Evolutionary conservation across 441 rosid genomes (phyloP).

Genomic region (Eruca vesicaria): DNA sequence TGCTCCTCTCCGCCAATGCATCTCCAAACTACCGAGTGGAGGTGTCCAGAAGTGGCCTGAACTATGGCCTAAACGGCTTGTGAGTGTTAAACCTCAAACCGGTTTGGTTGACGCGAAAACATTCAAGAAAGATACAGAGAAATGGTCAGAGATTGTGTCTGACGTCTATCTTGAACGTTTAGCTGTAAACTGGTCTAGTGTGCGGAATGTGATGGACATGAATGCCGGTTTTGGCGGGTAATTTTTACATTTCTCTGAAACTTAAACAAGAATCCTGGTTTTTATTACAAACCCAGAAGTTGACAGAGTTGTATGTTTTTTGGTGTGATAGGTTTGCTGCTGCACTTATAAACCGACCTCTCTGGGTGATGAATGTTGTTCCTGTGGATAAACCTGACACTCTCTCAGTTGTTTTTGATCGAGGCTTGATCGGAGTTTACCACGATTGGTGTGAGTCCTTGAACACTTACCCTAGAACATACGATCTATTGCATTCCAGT

Average conservation of each 20-base stretch:
- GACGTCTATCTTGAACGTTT: slow-evolving; percentile 62
- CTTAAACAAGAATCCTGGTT: background rate
- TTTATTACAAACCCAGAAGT: background rate
- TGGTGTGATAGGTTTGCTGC: slow-evolving; percentile 64
- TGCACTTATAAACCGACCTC: slow-evolving; percentile 59
- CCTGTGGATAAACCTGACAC: slow-evolving; percentile 63
- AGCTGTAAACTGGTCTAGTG: slow-evolving; percentile 61
- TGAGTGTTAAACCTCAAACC: slow-evolving; percentile 49
- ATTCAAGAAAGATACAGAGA: slow-evolving; percentile 59
- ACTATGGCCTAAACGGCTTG: slow-evolving; percentile 78
- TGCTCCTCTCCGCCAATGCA: slow-evolving; percentile 58
- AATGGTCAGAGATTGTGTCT: slow-evolving; percentile 70
- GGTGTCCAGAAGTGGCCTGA: slow-evolving; percentile 56
- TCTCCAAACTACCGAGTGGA: slow-evolving; percentile 60
- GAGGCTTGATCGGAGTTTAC: slow-evolving; percentile 87
- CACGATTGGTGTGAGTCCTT: slow-evolving; percentile 95
- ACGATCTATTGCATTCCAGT: slow-evolving; percentile 77
- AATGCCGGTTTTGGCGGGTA: slow-evolving; percentile 96
- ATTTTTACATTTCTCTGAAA: background rate
- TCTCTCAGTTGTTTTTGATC: slow-evolving; percentile 56
- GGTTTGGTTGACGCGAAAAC: slow-evolving; percentile 41
- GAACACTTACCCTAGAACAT: slow-evolving; percentile 80
- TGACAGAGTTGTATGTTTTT: background rate
- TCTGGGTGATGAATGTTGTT: slow-evolving; percentile 91
- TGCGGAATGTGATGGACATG: slow-evolving; percentile 91